Percentiles rank a stretch among this genome's conserved stretches.
These are phyloP conservation scores for Tricladium varicosporioides DNA, from an alignment of 2,329 filamentous ascomycete genomes.

Conservation along the genomic window DNA sequence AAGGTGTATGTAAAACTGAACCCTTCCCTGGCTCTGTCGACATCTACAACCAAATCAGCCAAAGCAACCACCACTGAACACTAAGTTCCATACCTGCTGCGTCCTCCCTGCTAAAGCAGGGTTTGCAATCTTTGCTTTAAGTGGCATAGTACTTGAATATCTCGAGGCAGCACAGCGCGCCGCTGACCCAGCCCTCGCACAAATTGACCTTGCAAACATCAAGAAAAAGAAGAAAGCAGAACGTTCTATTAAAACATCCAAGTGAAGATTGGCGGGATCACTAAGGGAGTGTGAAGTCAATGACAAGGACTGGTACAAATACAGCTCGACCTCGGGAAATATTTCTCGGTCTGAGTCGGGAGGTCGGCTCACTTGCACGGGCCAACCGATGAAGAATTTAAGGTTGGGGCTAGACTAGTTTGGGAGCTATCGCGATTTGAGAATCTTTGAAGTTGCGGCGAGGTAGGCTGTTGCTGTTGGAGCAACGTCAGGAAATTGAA, in stretches of 20 bases:
- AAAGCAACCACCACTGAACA: conserved; percentile 16
- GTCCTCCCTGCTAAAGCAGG: conserved; percentile 52
- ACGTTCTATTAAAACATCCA: conserved; percentile 2
- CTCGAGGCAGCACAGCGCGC: conserved; percentile 42
- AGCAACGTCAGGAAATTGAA: too few relatives aligned
- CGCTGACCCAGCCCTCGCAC: conserved; percentile 52
- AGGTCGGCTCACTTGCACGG: neutral
- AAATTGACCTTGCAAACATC: conserved; percentile 58
- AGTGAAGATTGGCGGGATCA: conserved; percentile 11
- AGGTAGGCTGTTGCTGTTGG: too few relatives aligned
- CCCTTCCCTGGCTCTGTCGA: conserved; percentile 22
- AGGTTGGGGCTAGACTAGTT: conserved; percentile 25
- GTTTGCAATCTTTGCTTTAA: conserved; percentile 71
- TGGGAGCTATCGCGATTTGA: conserved; percentile 20
- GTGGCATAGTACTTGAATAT: conserved; percentile 63
- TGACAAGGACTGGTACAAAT: neutral
- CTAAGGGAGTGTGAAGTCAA: conserved; percentile 23
- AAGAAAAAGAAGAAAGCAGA: conserved; percentile 32
- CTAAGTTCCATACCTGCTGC: conserved; percentile 43
- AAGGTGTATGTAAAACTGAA: too few relatives aligned
- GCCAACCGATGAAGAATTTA: conserved; percentile 2
- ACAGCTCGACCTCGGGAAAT: conserved; percentile 17
- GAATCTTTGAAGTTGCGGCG: too few relatives aligned
- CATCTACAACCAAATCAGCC: conserved; percentile 38
- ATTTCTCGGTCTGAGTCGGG: conserved; percentile 16